A percentile compares a stretch with the other conserved stretches of the same genome.
phyloP scores from a whole-genome alignment of 1,284 basidiomycete genomes.

The Spongiforma sp. region DNA sequence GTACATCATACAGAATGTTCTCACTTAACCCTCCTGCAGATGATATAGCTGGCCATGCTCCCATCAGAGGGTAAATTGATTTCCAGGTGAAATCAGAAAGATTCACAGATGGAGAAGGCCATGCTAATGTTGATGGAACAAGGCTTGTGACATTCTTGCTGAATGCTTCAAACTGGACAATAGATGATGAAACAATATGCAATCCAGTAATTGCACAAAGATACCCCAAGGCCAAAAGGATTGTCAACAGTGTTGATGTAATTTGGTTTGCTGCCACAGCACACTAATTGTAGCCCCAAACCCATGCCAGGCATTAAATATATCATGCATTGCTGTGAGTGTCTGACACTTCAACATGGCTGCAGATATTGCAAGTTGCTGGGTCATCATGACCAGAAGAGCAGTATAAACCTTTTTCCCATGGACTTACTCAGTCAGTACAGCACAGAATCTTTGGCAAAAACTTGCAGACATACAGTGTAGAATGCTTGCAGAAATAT shows the following conservation, averaged over 20 bases:
- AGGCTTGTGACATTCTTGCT: background rate
- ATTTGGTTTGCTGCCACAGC: constrained; percentile 25
- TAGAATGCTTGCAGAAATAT: constrained; percentile 14
- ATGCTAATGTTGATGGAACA: constrained; percentile 11
- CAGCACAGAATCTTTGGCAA: too few relatives aligned
- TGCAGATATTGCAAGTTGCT: constrained; percentile 5
- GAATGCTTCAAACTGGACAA: constrained; percentile 27
- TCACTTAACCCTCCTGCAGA: constrained; percentile 15
- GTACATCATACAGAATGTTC: constrained; percentile 19
- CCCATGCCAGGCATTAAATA: constrained; percentile 23
- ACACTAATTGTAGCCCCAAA: constrained; percentile 16
- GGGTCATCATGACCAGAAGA: constrained; percentile 15
- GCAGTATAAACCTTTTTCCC: constrained; percentile 22
- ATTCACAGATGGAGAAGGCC: constrained; percentile 5
- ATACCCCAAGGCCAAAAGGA: constrained; percentile 10
- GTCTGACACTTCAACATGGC: constrained; percentile 12
- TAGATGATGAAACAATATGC: constrained; percentile 27
- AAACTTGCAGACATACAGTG: background rate
- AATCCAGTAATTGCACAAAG: constrained; percentile 15
- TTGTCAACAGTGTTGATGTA: background rate
- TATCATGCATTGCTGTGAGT: constrained; percentile 23
- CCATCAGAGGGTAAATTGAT: background rate
- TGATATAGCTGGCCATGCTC: constrained; percentile 5
- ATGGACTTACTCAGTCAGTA: too few relatives aligned
- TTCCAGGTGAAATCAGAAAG: constrained; percentile 10